Evolutionary conservation across 192 early-diverging fungal species (phyloP).

Genomic region (Globomyces pollinis-pini): DNA sequence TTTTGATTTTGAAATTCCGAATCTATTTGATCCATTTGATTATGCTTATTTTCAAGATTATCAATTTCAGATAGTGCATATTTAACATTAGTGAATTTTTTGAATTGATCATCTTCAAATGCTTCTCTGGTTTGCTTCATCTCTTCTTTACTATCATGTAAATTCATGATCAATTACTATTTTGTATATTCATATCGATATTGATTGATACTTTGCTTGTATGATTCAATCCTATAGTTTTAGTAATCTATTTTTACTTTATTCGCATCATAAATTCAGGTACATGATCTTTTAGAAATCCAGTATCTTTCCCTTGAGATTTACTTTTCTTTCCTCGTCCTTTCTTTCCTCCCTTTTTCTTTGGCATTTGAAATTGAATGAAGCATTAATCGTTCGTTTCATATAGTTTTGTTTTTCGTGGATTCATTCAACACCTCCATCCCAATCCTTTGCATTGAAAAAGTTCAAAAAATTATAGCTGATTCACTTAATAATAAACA

Average conservation of each 20-base stretch:
- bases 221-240: constrained; percentile 4
- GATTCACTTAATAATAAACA: no score
- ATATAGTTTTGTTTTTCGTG: no score
- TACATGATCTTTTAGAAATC: not conserved
- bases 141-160: constrained; percentile 9
- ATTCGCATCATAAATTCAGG: constrained; percentile 2
- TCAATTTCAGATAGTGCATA: constrained; percentile 3
- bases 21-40: constrained; percentile 3
- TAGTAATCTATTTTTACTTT: not conserved
- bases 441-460: no score
- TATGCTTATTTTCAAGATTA: not conserved
- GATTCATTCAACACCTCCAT: no score
- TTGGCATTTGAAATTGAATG: no score
- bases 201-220: not conserved
- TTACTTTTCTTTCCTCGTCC: not conserved
- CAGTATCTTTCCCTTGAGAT: no score
- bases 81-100: not conserved
- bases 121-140: not conserved
- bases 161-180: not conserved
- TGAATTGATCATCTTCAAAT: not conserved
- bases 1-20: not conserved
- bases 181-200: not conserved
- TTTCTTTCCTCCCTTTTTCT: not conserved
- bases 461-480: no score
- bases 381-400: no score